phyloP scores from a whole-genome alignment of 371 early-diverging fungal species.

The Rhizomucor miehei region DNA sequence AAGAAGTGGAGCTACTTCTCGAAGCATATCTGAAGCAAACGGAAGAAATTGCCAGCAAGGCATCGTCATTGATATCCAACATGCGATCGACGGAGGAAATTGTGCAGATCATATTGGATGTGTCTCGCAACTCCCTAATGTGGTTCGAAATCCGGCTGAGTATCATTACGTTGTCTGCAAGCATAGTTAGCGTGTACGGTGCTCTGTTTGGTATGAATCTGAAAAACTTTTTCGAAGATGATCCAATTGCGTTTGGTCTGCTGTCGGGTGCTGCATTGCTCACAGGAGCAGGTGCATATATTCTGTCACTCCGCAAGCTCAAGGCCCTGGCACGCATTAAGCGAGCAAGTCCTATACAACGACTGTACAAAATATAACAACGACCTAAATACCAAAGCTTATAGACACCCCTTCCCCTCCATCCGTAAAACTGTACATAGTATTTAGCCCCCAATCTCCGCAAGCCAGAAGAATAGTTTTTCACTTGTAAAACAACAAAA shows the following conservation, averaged over 20 bases:
- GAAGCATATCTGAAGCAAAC: constrained; percentile 86
- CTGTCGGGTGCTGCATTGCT: constrained; percentile 56
- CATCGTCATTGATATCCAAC: constrained; percentile 66
- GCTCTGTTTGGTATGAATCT: constrained; percentile 92
- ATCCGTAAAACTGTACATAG: no score
- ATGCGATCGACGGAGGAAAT: constrained; percentile 86
- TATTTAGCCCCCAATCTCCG: no score
- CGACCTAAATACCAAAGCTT: no score
- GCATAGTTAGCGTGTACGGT: constrained; percentile 53
- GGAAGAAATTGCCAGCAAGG: constrained; percentile 78
- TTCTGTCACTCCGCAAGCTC: constrained; percentile 27
- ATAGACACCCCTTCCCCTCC: no score
- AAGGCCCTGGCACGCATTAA: constrained; percentile 29
- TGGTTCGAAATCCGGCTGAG: constrained; percentile 80
- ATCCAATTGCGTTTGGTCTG: constrained; percentile 66
- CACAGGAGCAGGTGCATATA: constrained; percentile 37
- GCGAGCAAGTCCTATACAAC: constrained; percentile 1
- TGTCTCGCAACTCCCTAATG: constrained; percentile 82
- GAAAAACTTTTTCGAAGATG: constrained; percentile 65
- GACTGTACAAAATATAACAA: constrained; percentile 7
- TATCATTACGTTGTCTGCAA: constrained; percentile 75
- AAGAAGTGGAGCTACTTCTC: constrained; percentile 84
- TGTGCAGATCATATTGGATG: constrained; percentile 79
- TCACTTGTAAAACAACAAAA: no score
- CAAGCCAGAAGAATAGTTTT: no score